Conservation (phyloP, 805 yeast genomes). For the Sugiyamaella smithiae region DNA sequence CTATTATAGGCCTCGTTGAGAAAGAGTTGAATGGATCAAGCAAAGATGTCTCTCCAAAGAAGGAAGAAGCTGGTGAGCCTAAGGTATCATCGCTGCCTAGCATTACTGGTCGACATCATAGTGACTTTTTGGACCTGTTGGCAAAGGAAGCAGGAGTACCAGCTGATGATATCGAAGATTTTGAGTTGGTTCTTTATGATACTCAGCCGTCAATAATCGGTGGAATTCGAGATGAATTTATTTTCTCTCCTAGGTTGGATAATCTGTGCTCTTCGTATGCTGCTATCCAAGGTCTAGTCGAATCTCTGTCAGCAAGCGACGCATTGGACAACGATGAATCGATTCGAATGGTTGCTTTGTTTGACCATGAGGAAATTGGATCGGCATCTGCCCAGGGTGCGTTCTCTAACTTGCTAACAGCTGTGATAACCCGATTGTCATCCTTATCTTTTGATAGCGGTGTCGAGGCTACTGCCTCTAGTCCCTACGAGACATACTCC, state of each 20-base stretch:
- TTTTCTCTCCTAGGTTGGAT: slow-evolving; percentile 88
- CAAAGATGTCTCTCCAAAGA: slow-evolving; percentile 19
- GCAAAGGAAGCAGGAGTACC: slow-evolving; percentile 60
- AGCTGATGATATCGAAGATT: slow-evolving; percentile 71
- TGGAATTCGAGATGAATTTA: slow-evolving; percentile 85
- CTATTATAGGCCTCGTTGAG: slow-evolving; percentile 69
- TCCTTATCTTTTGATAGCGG: slow-evolving; percentile 41
- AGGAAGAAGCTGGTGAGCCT: slow-evolving; percentile 14
- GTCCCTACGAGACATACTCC: slow-evolving; percentile 30
- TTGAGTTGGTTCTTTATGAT: slow-evolving; percentile 83
- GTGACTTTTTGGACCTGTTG: slow-evolving; percentile 62
- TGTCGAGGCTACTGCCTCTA: slow-evolving; percentile 28
- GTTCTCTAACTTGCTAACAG: slow-evolving; percentile 84
- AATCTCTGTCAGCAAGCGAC: slow-evolving; percentile 39
- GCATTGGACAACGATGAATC: slow-evolving; percentile 49
- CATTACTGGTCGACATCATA: slow-evolving; percentile 67
- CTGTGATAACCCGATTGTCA: slow-evolving; percentile 67
- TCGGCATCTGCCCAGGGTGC: slow-evolving; percentile 96
- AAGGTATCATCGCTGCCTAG: slow-evolving; percentile 32
- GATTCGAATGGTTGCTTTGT: slow-evolving; percentile 72
- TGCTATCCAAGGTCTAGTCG: slow-evolving; percentile 67
- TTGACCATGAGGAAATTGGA: slow-evolving; percentile 97
- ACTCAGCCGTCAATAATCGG: slow-evolving; percentile 81
- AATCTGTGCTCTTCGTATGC: slow-evolving; percentile 85
- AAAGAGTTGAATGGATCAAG: slow-evolving; percentile 35